Percentiles rank a stretch among this genome's conserved stretches.
Evolutionary conservation across 345 rosid species (phyloP).

Genomic region (Lepidium sativum): DNA sequence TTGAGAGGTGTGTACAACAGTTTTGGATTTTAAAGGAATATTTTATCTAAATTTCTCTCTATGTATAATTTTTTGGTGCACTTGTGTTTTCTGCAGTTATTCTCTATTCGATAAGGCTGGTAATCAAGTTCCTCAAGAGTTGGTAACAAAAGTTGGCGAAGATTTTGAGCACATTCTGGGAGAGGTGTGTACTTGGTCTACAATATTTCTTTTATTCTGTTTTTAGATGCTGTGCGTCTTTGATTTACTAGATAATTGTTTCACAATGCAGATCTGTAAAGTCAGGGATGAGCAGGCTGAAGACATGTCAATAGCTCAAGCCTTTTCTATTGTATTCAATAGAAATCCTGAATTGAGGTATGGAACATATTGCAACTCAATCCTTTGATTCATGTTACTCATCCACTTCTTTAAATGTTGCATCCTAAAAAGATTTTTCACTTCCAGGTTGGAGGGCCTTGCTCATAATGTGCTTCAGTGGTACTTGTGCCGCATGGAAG

Average conservation of each 20-base stretch:
- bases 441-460: conserved; percentile 66
- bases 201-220: neutral
- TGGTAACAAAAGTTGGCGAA: conserved; percentile 75
- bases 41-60: neutral
- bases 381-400: neutral
- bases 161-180: conserved; percentile 66
- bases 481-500: conserved; percentile 99
- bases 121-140: conserved; percentile 71
- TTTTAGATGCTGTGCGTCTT: neutral
- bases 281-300: conserved; percentile 57
- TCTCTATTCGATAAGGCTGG: conserved; percentile 78
- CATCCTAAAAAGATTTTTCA: neutral
- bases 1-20: conserved; percentile 59
- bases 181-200: conserved; percentile 45
- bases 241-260: conserved; percentile 15
- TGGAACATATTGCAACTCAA: neutral
- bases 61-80: neutral
- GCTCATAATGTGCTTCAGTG: conserved; percentile 82
- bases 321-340: conserved; percentile 68
- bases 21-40: neutral
- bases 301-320: conserved; percentile 71
- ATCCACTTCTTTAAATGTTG: neutral
- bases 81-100: conserved; percentile 53
- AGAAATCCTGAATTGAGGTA: conserved; percentile 77
- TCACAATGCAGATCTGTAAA: conserved; percentile 54